Evolutionary conservation across 192 early-diverging fungal species (phyloP), one percentile per base, ranked within the genome.

Genomic region (Backusella parvicylindrica): DNA sequence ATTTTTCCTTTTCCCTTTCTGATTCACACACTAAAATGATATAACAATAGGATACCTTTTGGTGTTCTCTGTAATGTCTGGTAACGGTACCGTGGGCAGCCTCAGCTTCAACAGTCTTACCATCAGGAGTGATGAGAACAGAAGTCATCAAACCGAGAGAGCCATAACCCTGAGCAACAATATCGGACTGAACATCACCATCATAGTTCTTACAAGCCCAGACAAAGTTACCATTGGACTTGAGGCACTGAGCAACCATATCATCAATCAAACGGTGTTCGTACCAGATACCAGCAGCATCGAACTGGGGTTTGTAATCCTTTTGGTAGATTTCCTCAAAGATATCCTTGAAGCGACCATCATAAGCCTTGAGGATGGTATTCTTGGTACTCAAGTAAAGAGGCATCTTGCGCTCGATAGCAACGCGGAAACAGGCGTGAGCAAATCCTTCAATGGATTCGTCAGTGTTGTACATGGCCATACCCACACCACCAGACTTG

Each of bases 51-150:
- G 9, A 16, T 79, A 79, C 78, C 85, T 94, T 93, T 85, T 99
- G 97, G 89, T 99, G 95, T 80, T 97, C 94, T 70, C 93, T 90
- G 89, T 92, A 96, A 85, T 96, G 95, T 53, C 95, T 91, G 23
- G 95, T 97, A 65, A 98, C 96, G 21, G 96, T 96, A 75, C 97
- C 97, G 84, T 99, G 97, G 30, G 97, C 97, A 38, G 97, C 97
- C 81, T 99, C 97, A 66, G 95, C 92, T 80, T 99, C 97, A 68
- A 88, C 86, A 65, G 96, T 95, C 79, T 91, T 89, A 49, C 94
- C 94, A 82, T 97, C 96, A 70, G 96, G 96, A 36, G 96, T 95
- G 33, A 94, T 86, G 36, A 99, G 89, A 40, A 96, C 94, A 28
- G 97, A 99, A 64, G 96, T 96, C 97, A 99, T 99, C 74, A 99